These are phyloP conservation scores for Starmerella riodocensis DNA, from an alignment of 805 yeast species.

Conservation along the genomic window DNA sequence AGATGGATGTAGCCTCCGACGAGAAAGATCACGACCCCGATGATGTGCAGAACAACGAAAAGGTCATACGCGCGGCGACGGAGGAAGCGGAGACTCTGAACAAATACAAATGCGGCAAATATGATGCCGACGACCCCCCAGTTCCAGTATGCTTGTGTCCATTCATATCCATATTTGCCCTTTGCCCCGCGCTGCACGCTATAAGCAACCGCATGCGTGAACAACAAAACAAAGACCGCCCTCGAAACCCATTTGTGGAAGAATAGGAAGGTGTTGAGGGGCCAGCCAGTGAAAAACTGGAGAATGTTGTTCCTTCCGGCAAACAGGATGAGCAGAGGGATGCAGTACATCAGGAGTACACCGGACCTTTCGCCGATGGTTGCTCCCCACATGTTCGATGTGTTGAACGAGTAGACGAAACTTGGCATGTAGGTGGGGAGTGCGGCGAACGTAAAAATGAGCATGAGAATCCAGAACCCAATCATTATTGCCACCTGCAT, in stretches of 20 bases:
- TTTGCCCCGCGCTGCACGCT: constrained; percentile 14
- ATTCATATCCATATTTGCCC: constrained; percentile 8
- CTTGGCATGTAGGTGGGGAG: constrained; percentile 7
- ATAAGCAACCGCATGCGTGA: constrained; percentile 23
- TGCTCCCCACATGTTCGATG: constrained; percentile 2
- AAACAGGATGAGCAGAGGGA: constrained; percentile 28
- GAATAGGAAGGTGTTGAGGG: constrained; percentile 42
- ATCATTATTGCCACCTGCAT: constrained; percentile 28
- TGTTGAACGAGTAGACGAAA: constrained; percentile 6
- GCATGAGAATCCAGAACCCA: constrained; percentile 27
- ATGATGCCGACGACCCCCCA: constrained; percentile 20
- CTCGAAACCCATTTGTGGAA: constrained; percentile 37
- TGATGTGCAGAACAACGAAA: constrained; percentile 42
- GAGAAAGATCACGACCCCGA: constrained; percentile 35
- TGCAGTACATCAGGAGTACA: constrained; percentile 14
- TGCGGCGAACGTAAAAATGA: constrained; percentile 22
- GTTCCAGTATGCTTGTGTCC: constrained; percentile 16
- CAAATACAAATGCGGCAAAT: constrained; percentile 31
- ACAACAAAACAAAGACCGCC: constrained; percentile 17
- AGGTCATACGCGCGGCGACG: constrained; percentile 44
- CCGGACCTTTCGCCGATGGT: constrained; percentile 15
- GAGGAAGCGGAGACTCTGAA: constrained; percentile 39
- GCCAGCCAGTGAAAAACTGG: constrained; percentile 46
- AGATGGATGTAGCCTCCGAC: constrained; percentile 46
- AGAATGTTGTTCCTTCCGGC: constrained; percentile 64